Evolutionary conservation across 1,139 yeast species (phyloP).

Genomic region (Hyphopichia pseudoburtonii): DNA sequence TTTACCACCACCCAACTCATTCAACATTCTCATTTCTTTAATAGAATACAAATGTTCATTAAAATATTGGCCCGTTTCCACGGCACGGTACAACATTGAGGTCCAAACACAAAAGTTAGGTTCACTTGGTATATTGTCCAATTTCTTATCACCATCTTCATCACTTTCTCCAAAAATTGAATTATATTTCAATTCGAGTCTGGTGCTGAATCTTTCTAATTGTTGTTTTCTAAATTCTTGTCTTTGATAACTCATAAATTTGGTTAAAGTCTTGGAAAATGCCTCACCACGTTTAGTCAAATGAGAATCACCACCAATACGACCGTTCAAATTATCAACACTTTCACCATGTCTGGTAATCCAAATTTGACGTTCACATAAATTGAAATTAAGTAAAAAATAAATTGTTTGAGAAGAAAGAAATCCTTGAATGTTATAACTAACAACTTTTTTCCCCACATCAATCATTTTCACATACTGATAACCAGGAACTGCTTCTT

Average conservation of each 20-base stretch:
- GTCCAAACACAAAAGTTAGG: slow-evolving; percentile 92
- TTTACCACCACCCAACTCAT: slow-evolving; percentile 90
- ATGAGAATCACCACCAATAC: slow-evolving; percentile 87
- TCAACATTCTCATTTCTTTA: slow-evolving; percentile 90
- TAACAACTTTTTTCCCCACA: slow-evolving; percentile 90
- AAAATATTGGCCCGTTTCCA: slow-evolving; percentile 76
- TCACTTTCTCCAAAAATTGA: slow-evolving; percentile 20
- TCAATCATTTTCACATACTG: slow-evolving; percentile 95
- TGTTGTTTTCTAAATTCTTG: slow-evolving; percentile 67
- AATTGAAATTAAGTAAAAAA: slow-evolving; percentile 84
- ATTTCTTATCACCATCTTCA: slow-evolving; percentile 20
- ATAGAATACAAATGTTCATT: slow-evolving; percentile 72
- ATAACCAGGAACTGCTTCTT: slow-evolving; percentile 58
- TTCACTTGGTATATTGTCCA: slow-evolving; percentile 48
- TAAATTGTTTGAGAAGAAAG: slow-evolving; percentile 92
- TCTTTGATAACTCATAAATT: slow-evolving; percentile 74
- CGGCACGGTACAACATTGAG: slow-evolving; percentile 75
- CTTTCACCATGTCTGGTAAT: slow-evolving; percentile 94
- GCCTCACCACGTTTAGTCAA: slow-evolving; percentile 76
- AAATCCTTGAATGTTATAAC: slow-evolving; percentile 89
- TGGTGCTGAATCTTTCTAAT: slow-evolving; percentile 49
- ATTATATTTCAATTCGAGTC: slow-evolving; percentile 43
- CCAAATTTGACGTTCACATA: slow-evolving; percentile 92
- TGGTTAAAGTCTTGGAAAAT: slow-evolving; percentile 69
- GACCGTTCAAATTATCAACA: slow-evolving; percentile 76